These are phyloP conservation scores for Fusarium tjaetaba DNA, from an alignment of 2,329 filamentous ascomycete species.

Conservation along the genomic window DNA sequence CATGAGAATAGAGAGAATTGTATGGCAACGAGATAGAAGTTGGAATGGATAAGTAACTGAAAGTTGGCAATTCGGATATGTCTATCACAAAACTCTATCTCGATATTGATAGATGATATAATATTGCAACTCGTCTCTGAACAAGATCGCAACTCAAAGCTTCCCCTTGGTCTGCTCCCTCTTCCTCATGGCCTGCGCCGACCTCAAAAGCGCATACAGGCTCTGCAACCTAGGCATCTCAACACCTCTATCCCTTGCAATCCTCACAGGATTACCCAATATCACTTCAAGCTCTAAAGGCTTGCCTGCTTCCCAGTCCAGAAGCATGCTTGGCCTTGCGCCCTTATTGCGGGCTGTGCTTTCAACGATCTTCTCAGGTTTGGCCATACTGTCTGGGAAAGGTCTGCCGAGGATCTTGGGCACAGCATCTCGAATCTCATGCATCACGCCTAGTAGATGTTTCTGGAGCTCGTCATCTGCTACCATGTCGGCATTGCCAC, in stretches of 20 bases:
- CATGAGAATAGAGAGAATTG: neutral
- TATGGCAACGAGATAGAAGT: neutral
- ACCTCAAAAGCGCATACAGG: conserved; percentile 72
- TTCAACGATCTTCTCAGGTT: conserved; percentile 68
- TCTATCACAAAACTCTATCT: neutral
- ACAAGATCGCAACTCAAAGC: neutral
- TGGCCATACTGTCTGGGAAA: conserved; percentile 67
- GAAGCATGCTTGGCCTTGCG: conserved; percentile 72
- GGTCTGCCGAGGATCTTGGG: conserved; percentile 70
- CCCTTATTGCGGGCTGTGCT: conserved; percentile 73
- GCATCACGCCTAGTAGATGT: conserved; percentile 74
- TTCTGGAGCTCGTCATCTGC: conserved; percentile 68
- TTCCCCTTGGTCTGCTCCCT: conserved; percentile 56
- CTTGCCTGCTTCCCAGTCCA: conserved; percentile 74
- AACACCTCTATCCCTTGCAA: conserved; percentile 69
- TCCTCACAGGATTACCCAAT: conserved; percentile 74
- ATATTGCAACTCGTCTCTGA: neutral
- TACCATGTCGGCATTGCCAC: conserved; percentile 73
- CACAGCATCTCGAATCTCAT: conserved; percentile 73
- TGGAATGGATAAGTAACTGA: neutral
- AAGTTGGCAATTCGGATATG: neutral
- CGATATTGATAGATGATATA: neutral
- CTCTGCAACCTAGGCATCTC: conserved; percentile 74
- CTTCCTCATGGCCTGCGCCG: conserved; percentile 62
- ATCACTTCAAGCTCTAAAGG: conserved; percentile 78